A percentile compares a stretch with the other conserved stretches of the same genome.
Conservation (phyloP, 2,329 filamentous ascomycete genomes). For the Polychaeton citri region DNA sequence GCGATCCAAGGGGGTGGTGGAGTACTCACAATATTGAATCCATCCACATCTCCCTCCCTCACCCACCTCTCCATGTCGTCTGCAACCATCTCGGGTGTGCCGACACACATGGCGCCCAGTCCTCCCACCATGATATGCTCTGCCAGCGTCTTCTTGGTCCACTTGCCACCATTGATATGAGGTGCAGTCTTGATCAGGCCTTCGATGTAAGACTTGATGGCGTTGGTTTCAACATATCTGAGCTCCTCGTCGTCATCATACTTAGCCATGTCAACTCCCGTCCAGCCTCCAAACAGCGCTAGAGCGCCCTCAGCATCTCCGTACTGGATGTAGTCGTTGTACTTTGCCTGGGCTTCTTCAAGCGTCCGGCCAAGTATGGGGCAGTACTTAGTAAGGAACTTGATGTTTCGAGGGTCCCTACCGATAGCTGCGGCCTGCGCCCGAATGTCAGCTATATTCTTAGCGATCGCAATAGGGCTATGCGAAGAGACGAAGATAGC, state of each 20-base stretch:
- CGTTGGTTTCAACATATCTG: constrained; percentile 47
- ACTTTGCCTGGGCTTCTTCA: constrained; percentile 52
- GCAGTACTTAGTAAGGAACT: constrained; percentile 53
- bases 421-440: constrained; percentile 41
- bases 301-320: constrained; percentile 53
- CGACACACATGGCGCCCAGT: constrained; percentile 50
- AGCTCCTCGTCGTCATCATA: constrained; percentile 53
- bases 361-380: constrained; percentile 53
- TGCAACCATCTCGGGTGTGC: constrained; percentile 50
- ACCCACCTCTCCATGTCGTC: constrained; percentile 58
- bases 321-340: constrained; percentile 46
- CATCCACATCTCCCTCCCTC: constrained; percentile 55
- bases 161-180: constrained; percentile 39
- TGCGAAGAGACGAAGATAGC: constrained; percentile 58
- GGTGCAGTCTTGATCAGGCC: constrained; percentile 44
- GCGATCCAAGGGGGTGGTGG: neutral
- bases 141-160: constrained; percentile 59
- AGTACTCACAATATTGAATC: constrained; percentile 47
- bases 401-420: constrained; percentile 47
- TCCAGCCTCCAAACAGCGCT: constrained; percentile 63
- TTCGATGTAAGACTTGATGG: constrained; percentile 43
- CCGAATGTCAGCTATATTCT: constrained; percentile 50
- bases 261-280: constrained; percentile 48
- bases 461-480: constrained; percentile 46
- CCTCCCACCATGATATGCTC: constrained; percentile 57